A percentile compares a stretch with the other conserved stretches of the same genome.
Evolutionary conservation across 2,329 filamentous ascomycete genomes (phyloP).

Genomic region (Xylariales sp.): DNA sequence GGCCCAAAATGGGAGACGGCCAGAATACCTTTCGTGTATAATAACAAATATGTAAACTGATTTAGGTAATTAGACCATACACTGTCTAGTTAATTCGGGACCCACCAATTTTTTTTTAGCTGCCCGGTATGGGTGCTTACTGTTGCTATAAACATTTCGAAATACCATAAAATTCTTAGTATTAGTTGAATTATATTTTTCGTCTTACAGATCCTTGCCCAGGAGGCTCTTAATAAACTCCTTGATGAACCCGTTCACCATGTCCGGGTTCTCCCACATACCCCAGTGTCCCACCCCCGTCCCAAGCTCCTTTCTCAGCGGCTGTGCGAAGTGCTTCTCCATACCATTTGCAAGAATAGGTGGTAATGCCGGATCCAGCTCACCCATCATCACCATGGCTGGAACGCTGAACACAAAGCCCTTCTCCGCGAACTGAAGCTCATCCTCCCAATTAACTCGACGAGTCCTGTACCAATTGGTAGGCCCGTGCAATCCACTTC

Average conservation of each 20-base stretch:
- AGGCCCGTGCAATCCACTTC: constrained; percentile 71
- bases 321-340: constrained; percentile 59
- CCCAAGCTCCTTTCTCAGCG: constrained; percentile 61
- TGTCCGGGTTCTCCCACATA: constrained; percentile 65
- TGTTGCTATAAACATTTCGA: no score
- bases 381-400: constrained; percentile 70
- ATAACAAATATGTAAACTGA: no score
- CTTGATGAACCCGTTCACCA: constrained; percentile 65
- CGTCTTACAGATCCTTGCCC: no score
- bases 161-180: no score
- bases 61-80: no score
- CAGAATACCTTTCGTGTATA: no score
- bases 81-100: no score
- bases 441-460: constrained; percentile 72
- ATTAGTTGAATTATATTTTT: no score
- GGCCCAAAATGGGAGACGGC: no score
- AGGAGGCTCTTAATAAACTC: constrained; percentile 60
- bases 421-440: constrained; percentile 54
- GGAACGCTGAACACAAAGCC: no score
- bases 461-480: constrained; percentile 84
- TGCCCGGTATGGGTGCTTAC: no score
- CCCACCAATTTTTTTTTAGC: no score
- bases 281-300: constrained; percentile 72
- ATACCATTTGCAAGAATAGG: constrained; percentile 68
- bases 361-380: constrained; percentile 67